Base-by-base conservation (phyloP, 139 green algal species). In the Desmodesmus armatus region DNA sequence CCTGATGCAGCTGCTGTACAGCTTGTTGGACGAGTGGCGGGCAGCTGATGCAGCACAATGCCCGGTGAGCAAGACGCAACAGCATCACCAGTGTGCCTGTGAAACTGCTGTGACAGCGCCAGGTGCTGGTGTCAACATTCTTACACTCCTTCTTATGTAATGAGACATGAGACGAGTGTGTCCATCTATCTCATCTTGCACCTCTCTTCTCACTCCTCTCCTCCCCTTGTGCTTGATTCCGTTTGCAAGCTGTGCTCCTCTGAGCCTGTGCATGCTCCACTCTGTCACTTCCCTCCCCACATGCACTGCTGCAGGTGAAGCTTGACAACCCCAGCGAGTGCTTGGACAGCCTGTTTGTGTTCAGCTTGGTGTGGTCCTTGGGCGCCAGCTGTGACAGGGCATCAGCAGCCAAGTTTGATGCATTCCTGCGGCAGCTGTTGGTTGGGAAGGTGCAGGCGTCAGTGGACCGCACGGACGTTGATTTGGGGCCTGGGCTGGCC, bases 281-380 rank as follows among this genome's bases (percentile, higher is more conserved):
- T 9, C 23, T 77, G 62, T 23, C n/a, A n/a, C n/a, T n/a, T n/a
- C n/a, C n/a, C n/a, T n/a, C n/a, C n/a, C n/a, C n/a, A n/a, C n/a
- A n/a, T n/a, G n/a, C n/a, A n/a, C 71, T 39, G 23, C 23, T 55
- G 31, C 76, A 83, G 76, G 76, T 83, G 31, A 73, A 83, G 39
- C 40, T 83, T 53, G 43, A 83, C 19, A 81, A 90, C 41, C 53
- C 72, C n/a, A 40, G 53, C 19, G 76, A 75, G 9, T 84, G 53
- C 39, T 35, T 96, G 7, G 82, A 94, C 75, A 81, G 83, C 82
- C 78, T 91, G 37, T 95, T 97, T 85, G 80, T 96, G 35, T 97
- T 97, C 73, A 86, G 90, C 23, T 75, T 95, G 27, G 85, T 95
- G 51, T 97, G 94, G 94, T 93, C 89, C 7, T 40, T 97, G 5